Conservation (phyloP, 176 grass and related monocot genomes). For the Olyra latifolia region DNA sequence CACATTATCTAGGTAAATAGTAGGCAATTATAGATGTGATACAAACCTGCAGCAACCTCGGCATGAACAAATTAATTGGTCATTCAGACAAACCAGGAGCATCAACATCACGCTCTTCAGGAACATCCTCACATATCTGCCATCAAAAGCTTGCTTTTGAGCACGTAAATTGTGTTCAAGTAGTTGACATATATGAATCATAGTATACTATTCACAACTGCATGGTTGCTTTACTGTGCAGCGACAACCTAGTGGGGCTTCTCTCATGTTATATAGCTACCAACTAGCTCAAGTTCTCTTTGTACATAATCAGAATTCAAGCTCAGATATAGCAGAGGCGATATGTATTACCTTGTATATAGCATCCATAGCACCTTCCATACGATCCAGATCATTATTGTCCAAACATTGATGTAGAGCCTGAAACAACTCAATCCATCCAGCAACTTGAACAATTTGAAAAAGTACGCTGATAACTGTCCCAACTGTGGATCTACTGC, state of each 20-base stretch:
- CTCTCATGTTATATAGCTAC: background rate
- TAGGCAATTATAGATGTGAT: background rate
- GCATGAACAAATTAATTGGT: conserved; percentile 91
- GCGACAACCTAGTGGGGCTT: background rate
- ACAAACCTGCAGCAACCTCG: conserved; percentile 82
- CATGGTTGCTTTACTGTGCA: conserved; percentile 8
- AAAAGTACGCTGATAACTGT: conserved; percentile 89
- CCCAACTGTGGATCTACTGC: conserved; percentile 85
- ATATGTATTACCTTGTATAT: conserved; percentile 81
- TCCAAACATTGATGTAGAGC: conserved; percentile 81
- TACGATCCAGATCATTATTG: conserved; percentile 83
- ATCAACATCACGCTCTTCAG: conserved; percentile 90
- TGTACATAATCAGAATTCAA: background rate
- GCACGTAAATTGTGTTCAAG: conserved; percentile 12
- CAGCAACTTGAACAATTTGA: conserved; percentile 72
- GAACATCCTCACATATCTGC: conserved; percentile 98
- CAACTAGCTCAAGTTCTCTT: background rate
- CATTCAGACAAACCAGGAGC: conserved; percentile 84
- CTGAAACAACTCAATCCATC: conserved; percentile 90
- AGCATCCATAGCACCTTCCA: conserved; percentile 98
- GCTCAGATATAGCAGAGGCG: conserved; percentile 1
- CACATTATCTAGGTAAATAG: background rate
- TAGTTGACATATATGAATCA: background rate
- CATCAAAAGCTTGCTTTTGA: conserved; percentile 25
- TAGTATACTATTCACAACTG: background rate